A percentile compares a stretch with the other conserved stretches of the same genome.
Conservation (phyloP, 148 eudicot genomes). For the Pharnaceum exiguum region DNA sequence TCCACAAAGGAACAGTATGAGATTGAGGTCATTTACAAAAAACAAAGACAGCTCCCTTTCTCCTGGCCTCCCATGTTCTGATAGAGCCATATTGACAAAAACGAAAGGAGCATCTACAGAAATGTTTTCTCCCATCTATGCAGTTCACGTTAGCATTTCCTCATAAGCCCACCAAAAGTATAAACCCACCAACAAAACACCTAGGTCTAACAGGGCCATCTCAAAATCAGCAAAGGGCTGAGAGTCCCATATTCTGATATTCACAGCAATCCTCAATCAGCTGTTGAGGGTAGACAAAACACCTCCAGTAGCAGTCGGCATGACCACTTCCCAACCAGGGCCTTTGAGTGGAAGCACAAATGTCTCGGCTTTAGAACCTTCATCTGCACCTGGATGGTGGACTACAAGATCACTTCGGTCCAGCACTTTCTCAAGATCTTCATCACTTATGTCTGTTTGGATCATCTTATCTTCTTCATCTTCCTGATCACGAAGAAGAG, state of each 20-base stretch:
- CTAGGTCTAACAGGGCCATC: neutral
- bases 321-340: slow-evolving; percentile 97
- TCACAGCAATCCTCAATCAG: slow-evolving; percentile 13
- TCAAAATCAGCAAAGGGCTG: neutral
- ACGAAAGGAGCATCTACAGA: slow-evolving; percentile 21
- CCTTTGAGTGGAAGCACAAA: slow-evolving; percentile 66
- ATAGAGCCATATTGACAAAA: slow-evolving; percentile 22
- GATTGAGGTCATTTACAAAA: slow-evolving; percentile 9
- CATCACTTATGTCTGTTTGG: slow-evolving; percentile 83
- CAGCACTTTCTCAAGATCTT: slow-evolving; percentile 65
- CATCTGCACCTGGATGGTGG: slow-evolving; percentile 20
- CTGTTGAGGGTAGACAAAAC: slow-evolving; percentile 80
- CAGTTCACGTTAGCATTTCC: neutral
- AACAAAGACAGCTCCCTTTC: slow-evolving; percentile 25
- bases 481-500: slow-evolving; percentile 68
- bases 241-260: slow-evolving; percentile 2
- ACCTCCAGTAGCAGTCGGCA: slow-evolving; percentile 73
- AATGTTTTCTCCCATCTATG: neutral
- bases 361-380: slow-evolving; percentile 17
- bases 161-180: neutral
- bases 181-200: neutral
- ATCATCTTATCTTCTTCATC: slow-evolving; percentile 73
- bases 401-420: slow-evolving; percentile 75
- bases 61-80: slow-evolving; percentile 8
- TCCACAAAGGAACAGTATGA: neutral